Conservation (phyloP, 2,329 filamentous ascomycete genomes). For the Epichloe baconii region DNA sequence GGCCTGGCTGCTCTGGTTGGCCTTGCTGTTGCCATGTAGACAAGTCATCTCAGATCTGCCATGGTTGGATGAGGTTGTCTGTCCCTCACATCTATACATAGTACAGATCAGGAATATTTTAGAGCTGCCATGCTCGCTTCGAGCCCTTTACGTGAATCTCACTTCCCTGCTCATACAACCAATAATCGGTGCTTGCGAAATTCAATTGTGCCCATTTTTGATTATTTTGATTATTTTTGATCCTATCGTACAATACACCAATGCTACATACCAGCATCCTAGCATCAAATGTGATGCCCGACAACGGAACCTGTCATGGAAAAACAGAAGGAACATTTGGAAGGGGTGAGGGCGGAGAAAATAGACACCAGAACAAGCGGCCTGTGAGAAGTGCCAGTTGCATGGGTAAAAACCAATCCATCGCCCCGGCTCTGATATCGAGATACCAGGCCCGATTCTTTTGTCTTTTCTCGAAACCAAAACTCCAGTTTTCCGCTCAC, state of each 20-base stretch:
- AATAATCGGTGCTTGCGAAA: background rate
- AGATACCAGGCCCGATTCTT: background rate
- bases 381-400: background rate
- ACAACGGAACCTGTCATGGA: background rate
- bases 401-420: background rate
- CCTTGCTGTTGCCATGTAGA: slow-evolving; percentile 8
- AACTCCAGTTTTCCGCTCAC: background rate
- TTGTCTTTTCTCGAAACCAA: background rate
- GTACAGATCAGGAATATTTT: background rate
- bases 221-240: slow-evolving; percentile 2
- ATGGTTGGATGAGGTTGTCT: background rate
- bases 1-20: slow-evolving; percentile 12
- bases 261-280: slow-evolving; percentile 8
- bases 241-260: slow-evolving; percentile 9
- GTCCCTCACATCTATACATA: background rate
- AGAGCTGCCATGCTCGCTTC: background rate
- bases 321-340: slow-evolving; percentile 2
- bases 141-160: background rate
- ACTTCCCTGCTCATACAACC: background rate
- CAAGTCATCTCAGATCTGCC: too few relatives aligned
- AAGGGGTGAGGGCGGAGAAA: background rate
- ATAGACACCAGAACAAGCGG: background rate
- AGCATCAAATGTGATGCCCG: slow-evolving; percentile 7
- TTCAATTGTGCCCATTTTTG: background rate
- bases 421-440: background rate